Conservation (phyloP, 2,329 filamentous ascomycete species). For the Xylariaceae sp. region DNA sequence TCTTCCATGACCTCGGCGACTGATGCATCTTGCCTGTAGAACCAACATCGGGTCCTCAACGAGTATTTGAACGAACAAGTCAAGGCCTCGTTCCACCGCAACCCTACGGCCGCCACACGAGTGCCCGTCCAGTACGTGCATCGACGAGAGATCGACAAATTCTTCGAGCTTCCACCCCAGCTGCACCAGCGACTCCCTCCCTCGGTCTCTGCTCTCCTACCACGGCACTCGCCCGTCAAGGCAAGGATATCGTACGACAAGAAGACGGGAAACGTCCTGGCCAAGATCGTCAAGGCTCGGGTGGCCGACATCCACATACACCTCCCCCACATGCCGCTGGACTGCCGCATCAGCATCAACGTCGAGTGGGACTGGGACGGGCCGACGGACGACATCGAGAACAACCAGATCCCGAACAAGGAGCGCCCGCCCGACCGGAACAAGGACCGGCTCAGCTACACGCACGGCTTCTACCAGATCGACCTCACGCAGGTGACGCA, state of each 20-base stretch:
- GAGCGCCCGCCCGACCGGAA: conserved; percentile 52
- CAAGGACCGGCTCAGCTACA: conserved; percentile 90
- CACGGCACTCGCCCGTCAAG: conserved; percentile 48
- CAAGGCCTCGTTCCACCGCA: conserved; percentile 47
- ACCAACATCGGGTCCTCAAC: conserved; percentile 77
- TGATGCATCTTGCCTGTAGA: conserved; percentile 38
- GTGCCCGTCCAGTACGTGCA: conserved; percentile 73
- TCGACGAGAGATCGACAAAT: conserved; percentile 73
- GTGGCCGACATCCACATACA: conserved; percentile 82
- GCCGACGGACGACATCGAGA: conserved; percentile 48
- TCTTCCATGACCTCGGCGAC: not conserved
- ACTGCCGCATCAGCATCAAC: conserved; percentile 91
- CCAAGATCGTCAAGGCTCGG: conserved; percentile 87
- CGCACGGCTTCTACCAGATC: conserved; percentile 78
- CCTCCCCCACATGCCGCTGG: conserved; percentile 68
- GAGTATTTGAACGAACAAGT: conserved; percentile 71
- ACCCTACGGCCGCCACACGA: conserved; percentile 39
- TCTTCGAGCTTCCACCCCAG: conserved; percentile 64
- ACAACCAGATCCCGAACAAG: conserved; percentile 27
- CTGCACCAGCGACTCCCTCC: conserved; percentile 55
- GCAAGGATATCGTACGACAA: conserved; percentile 73
- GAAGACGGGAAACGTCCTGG: conserved; percentile 60
- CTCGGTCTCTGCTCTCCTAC: conserved; percentile 53
- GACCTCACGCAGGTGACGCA: conserved; percentile 86
- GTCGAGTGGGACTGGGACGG: conserved; percentile 86